Conservation (phyloP, 1,284 basidiomycete genomes). For the Ganoderma multipileum region DNA sequence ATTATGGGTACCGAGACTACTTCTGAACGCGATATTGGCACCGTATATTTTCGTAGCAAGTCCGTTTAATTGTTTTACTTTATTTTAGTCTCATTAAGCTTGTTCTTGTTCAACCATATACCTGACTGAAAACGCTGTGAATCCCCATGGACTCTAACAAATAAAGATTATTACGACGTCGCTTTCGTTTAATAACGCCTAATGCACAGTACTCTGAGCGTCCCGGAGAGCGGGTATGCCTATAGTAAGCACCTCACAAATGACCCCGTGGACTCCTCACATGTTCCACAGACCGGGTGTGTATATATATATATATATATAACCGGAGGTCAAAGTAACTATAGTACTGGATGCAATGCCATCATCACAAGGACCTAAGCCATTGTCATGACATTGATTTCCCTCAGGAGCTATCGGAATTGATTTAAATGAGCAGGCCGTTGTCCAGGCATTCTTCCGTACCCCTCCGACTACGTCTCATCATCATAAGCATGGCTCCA, state of each 20-base stretch:
- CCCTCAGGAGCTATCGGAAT: background rate
- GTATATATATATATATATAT: background rate
- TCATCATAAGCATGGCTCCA: conserved; percentile 12
- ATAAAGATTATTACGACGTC: background rate
- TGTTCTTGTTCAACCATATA: background rate
- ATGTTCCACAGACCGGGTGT: background rate
- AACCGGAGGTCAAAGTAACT: background rate
- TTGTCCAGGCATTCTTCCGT: background rate
- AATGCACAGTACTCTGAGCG: background rate
- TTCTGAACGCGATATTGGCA: conserved; percentile 1
- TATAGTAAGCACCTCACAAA: too few relatives aligned
- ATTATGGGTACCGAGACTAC: conserved; percentile 42
- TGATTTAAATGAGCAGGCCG: background rate
- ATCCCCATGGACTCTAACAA: background rate
- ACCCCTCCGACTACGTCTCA: background rate
- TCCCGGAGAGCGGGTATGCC: background rate
- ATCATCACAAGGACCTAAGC: background rate
- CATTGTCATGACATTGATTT: background rate
- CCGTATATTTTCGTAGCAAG: background rate
- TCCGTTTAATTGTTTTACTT: background rate
- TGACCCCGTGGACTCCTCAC: background rate
- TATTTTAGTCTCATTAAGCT: background rate
- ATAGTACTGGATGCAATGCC: background rate
- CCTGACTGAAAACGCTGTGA: background rate
- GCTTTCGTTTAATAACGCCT: background rate